These are phyloP conservation scores for Lactarius indigo DNA, from an alignment of 768 basidiomycete species.

Conservation along the genomic window DNA sequence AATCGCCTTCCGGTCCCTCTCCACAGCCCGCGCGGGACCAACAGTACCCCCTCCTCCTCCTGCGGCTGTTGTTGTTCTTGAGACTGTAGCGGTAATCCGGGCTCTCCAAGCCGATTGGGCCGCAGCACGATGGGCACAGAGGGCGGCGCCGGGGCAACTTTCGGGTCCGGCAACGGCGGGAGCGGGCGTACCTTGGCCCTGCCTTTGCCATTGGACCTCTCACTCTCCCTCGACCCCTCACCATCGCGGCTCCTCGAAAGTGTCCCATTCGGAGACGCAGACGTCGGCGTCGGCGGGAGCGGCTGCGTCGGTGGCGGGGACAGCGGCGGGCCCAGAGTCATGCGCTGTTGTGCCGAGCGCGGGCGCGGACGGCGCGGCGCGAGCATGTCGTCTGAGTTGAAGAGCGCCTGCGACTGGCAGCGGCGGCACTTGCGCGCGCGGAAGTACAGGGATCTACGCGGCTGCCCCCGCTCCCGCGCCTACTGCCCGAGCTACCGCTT, in stretches of 20 bases:
- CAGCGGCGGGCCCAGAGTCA: neutral
- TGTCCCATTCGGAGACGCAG: neutral
- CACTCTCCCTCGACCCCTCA: neutral
- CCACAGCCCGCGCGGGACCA: neutral
- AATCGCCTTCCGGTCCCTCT: neutral
- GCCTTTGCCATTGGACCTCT: neutral
- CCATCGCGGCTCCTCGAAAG: neutral
- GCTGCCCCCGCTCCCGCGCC: neutral
- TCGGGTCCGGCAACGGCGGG: neutral
- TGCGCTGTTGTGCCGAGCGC: neutral
- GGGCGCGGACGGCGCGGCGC: slow-evolving; percentile 3
- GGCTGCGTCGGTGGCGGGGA: neutral
- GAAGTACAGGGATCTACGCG: slow-evolving; percentile 16
- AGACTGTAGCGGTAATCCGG: neutral
- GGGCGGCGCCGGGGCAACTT: neutral
- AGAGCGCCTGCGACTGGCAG: neutral
- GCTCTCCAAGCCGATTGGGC: slow-evolving; percentile 4
- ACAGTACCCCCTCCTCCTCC: neutral
- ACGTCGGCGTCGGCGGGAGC: neutral
- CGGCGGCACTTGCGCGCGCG: neutral
- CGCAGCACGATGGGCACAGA: neutral
- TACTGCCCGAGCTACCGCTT: neutral
- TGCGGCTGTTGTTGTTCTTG: neutral
- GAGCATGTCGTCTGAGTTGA: slow-evolving; percentile 18
- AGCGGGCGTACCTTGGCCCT: neutral